Percentiles rank a stretch among this genome's conserved stretches.
phyloP scores from a whole-genome alignment of 345 rosid species.

The Rhodamnia argentea region DNA sequence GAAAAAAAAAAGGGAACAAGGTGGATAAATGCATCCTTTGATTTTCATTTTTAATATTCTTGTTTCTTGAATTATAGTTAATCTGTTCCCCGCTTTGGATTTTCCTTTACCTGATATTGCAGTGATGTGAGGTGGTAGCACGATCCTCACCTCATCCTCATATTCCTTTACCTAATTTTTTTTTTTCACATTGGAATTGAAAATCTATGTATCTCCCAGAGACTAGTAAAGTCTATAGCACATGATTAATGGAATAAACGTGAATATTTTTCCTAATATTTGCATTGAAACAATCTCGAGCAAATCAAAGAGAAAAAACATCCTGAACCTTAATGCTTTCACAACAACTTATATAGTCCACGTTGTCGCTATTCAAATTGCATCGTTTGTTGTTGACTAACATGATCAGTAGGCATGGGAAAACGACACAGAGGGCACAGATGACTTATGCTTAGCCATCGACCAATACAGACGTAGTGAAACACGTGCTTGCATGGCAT shows the following conservation, averaged over 20 bases:
- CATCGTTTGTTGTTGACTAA: not conserved
- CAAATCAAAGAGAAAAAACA: not conserved
- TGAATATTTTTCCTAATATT: not conserved
- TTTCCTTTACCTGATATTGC: too few species aligned
- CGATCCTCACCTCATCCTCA: too few species aligned
- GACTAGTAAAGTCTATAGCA: not conserved
- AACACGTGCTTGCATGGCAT: not conserved
- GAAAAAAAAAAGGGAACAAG: too few species aligned
- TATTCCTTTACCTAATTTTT: too few species aligned
- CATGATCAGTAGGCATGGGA: not conserved
- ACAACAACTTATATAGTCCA: not conserved
- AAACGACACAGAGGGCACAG: not conserved
- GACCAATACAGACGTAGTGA: not conserved
- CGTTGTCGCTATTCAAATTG: not conserved
- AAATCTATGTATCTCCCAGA: too few species aligned
- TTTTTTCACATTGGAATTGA: too few species aligned
- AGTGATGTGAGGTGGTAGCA: too few species aligned
- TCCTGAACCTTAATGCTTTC: not conserved
- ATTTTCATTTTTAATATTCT: too few species aligned
- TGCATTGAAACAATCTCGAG: not conserved
- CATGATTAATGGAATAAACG: not conserved
- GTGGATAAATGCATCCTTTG: too few species aligned
- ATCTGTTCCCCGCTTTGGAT: too few species aligned
- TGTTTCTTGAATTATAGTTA: too few species aligned
- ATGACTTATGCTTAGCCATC: not conserved